Conservation (phyloP, 495 filamentous ascomycete species). For the Aspergillus bridgeri region DNA sequence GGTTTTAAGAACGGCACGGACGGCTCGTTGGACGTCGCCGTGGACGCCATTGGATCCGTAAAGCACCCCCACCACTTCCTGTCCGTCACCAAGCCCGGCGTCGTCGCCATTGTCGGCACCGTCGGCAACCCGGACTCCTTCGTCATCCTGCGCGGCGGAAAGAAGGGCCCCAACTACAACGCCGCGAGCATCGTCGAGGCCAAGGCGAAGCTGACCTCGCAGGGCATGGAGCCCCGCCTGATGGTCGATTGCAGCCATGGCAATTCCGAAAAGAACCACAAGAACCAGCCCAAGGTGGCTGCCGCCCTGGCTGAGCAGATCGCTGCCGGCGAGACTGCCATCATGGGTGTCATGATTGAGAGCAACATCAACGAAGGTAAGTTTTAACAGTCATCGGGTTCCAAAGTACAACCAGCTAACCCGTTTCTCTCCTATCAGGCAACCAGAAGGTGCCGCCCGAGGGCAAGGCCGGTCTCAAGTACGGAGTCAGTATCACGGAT, state of each 20-base stretch:
- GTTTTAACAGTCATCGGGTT: constrained; percentile 9
- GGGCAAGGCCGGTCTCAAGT: constrained; percentile 84
- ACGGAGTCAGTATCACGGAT: constrained; percentile 96
- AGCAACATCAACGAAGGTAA: constrained; percentile 91
- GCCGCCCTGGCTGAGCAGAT: constrained; percentile 79
- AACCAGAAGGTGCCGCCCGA: constrained; percentile 89
- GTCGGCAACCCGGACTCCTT: constrained; percentile 97
- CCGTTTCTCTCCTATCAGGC: constrained; percentile 45
- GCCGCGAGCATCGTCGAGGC: constrained; percentile 73
- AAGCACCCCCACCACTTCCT: constrained; percentile 95
- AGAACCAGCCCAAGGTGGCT: constrained; percentile 95
- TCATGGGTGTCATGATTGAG: constrained; percentile 99
- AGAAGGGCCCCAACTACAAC: constrained; percentile 92
- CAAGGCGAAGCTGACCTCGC: constrained; percentile 63
- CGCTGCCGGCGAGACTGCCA: constrained; percentile 72
- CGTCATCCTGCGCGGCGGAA: constrained; percentile 93
- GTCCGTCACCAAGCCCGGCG: constrained; percentile 95
- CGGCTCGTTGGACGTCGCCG: constrained; percentile 81
- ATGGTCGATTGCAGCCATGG: constrained; percentile 99
- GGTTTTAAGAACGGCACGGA: constrained; percentile 99
- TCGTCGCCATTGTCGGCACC: constrained; percentile 94
- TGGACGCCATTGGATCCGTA: constrained; percentile 95
- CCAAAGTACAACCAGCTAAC: constrained; percentile 1
- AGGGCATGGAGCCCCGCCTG: constrained; percentile 66
- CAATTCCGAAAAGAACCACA: constrained; percentile 94